A percentile compares a stretch with the other conserved stretches of the same genome.
phyloP scores from a whole-genome alignment of 441 rosid species.

The Omphalea diandra region DNA sequence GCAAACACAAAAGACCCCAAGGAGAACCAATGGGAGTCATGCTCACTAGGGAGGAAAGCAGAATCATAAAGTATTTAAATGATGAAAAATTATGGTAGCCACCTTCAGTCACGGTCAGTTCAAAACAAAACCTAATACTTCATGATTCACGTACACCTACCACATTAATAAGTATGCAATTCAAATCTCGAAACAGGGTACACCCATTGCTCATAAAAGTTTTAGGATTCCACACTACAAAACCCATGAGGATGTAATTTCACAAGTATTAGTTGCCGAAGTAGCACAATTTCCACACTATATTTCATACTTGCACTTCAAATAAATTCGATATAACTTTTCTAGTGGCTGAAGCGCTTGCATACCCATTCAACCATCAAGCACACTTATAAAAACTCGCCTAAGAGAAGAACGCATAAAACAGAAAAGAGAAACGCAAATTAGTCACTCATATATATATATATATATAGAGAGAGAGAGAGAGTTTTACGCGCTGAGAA shows the following conservation, averaged over 20 bases:
- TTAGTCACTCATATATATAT: not conserved
- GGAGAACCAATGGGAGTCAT: no score
- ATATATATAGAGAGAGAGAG: not conserved
- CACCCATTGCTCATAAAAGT: no score
- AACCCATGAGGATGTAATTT: not conserved
- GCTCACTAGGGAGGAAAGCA: no score
- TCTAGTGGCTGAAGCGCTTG: not conserved
- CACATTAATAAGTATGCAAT: not conserved
- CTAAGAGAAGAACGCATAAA: not conserved
- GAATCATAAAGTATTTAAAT: not conserved
- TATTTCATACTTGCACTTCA: not conserved
- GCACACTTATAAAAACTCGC: not conserved
- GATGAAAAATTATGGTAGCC: not conserved
- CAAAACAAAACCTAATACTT: not conserved
- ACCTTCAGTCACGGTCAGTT: not conserved
- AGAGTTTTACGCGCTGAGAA: constrained; percentile 62
- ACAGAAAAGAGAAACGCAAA: not conserved
- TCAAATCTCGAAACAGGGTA: not conserved
- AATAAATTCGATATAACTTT: no score
- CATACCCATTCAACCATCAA: not conserved
- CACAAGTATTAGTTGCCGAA: not conserved
- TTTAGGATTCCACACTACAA: constrained; percentile 2
- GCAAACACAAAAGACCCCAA: no score
- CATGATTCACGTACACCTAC: not conserved
- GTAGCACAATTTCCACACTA: not conserved